Evolutionary conservation across 1,139 yeast species (phyloP), one percentile per base, ranked within the genome.

Genomic region (Meyerozyma carpophila): DNA sequence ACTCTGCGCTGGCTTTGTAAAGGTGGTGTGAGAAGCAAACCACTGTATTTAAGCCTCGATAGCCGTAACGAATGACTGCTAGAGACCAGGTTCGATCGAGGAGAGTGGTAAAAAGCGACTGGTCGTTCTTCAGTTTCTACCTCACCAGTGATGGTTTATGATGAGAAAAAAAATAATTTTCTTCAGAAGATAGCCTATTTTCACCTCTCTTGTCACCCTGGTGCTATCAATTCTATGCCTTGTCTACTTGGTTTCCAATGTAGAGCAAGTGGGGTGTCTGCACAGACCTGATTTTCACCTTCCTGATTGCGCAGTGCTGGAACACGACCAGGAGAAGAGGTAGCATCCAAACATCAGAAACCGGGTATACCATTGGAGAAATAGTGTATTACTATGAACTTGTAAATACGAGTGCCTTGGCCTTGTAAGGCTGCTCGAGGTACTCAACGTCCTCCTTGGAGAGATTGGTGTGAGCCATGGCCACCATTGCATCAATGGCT

Each of bases 401-500:
- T 21, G 24, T 21, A 21, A 21, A 21, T 21, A 21, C 24, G 24
- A 21, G 24, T 8, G 2, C 4, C 8, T 21, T 21, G 24, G 24
- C 24, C 24, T 21, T 21, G 42, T 79, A 79, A 4, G 76, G 73
- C 43, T 72, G 80, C 50, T 80, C 84, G 50, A 80, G 61, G 50
- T 65, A 74, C 40, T 56, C 50, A 24, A 64, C 50, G 36, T 80
- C 83, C 24, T 75, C 75, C 3, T 65, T 66, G 5, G 77, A 58
- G 25, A 82, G 62, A 43, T 64, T 54, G 42, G 79, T 54, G 14
- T 61, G 55, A 25, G 73, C 51, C 2, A 83, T 79, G 8, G 54
- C 60, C n/a, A 79, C 43, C 3, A 77, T 76, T 51, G 81, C 85
- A 28, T 76, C 77, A 21, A 82, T 70, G 48, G 86, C 65, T 49